These are phyloP conservation scores for Eucalyptus tenuipes DNA, from an alignment of 345 rosid species.

Conservation along the genomic window DNA sequence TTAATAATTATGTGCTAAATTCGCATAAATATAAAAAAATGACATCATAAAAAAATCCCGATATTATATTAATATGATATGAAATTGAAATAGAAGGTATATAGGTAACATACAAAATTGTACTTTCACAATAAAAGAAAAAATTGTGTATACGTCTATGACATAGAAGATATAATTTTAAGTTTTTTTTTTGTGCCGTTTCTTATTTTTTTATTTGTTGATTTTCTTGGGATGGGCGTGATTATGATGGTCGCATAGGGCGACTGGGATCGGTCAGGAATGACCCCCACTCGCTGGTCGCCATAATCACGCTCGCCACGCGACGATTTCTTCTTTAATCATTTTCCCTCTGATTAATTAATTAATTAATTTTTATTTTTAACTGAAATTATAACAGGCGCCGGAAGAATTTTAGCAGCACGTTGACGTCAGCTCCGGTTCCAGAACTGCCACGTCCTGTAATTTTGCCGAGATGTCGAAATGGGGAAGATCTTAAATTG, in stretches of 20 bases:
- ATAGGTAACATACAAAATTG: accelerated
- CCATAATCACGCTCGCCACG: background rate
- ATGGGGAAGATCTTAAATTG: background rate
- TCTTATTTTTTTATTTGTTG: background rate
- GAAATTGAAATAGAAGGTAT: accelerated
- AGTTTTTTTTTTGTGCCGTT: accelerated
- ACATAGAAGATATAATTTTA: accelerated
- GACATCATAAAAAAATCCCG: too few species aligned
- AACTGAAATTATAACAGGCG: background rate
- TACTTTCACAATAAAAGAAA: accelerated
- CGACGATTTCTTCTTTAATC: background rate
- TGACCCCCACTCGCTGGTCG: background rate
- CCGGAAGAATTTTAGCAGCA: background rate
- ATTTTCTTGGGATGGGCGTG: background rate
- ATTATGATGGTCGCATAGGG: background rate
- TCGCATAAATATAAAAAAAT: too few species aligned
- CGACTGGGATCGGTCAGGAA: background rate
- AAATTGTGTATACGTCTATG: accelerated
- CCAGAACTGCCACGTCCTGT: background rate
- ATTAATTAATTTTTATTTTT: background rate
- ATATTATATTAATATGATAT: accelerated
- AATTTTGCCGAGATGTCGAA: background rate
- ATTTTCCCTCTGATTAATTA: background rate
- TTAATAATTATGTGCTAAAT: too few species aligned
- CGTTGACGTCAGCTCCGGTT: background rate